Evolutionary conservation across 2,329 filamentous ascomycete species (phyloP), one percentile per base, ranked within the genome.

Genomic region (Simplicillium aogashimaense): DNA sequence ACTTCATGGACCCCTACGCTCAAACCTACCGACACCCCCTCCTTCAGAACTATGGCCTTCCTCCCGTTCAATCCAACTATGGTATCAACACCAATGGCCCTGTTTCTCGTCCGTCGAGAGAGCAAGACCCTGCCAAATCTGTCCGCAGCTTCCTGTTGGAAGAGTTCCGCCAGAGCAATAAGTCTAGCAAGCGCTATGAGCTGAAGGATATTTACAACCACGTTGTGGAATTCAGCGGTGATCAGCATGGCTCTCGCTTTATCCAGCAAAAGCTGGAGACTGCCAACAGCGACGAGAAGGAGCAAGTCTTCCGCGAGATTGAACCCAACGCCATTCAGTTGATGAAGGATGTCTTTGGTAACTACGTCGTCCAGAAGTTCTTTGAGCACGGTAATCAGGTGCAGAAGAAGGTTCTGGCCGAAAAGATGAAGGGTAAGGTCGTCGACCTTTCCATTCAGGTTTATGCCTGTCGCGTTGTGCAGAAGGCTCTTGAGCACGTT

Each of bases 361-460:
- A 98, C 60, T 98, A 97, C 55, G 92, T 98, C 29, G 89, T 97
- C 31, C 92, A 98, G 55, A 97, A 95, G 59, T 81, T 97, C 56
- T 95, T 97, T 46, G 90, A 97, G 58, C 87, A 97, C 58, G 90
- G 92, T 31, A 94, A 87, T 50, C 89, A 95, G 60, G 75, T 81
- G 0, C 92, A 98, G 65, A 98, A 98, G 67, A 88, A 83, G 60
- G 73, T 84, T 3, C 64, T 98, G 33, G 88, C 87, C 1, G 78
- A 80, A 47, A 80, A 85, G 59, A 95, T 97, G 88, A 86, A 83
- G 58, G 84, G 84, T 7, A 85, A 89, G 54, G 79, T 97, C 11
- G 66, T 85, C 35, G 75, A 80, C 28, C 65, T 98, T 38, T 94
- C 89, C 1, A 69, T 78, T 45, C 86, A 95, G 58, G 87, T 89